Conservation (phyloP, 257 asterid genomes). For the Plantago ovata region DNA sequence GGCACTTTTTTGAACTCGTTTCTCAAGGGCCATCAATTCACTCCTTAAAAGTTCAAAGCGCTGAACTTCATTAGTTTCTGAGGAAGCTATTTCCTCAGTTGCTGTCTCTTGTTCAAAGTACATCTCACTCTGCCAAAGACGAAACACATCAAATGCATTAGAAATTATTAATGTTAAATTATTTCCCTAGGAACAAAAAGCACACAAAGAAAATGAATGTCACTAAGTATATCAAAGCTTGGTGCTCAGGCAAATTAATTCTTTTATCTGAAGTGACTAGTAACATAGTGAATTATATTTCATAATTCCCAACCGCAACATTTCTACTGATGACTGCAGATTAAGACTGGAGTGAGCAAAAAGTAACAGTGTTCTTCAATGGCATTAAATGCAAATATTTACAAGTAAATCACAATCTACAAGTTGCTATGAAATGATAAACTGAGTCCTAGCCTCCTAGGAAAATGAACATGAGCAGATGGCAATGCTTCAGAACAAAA, state of each 20-base stretch:
- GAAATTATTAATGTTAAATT: conserved; percentile 1
- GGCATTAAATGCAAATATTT: too few relatives aligned
- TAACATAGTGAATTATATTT: conserved; percentile 2
- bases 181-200: conserved; percentile 1
- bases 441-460: too few relatives aligned
- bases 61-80: conserved; percentile 63
- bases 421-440: too few relatives aligned
- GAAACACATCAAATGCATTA: conserved; percentile 9
- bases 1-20: conserved; percentile 80
- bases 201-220: conserved; percentile 12
- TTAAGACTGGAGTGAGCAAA: not conserved
- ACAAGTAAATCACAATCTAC: too few relatives aligned
- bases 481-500: too few relatives aligned
- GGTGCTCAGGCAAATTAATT: not conserved
- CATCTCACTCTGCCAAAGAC: conserved; percentile 42
- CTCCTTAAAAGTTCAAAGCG: conserved; percentile 73
- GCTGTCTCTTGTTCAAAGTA: conserved; percentile 36
- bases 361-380: not conserved
- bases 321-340: not conserved
- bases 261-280: conserved; percentile 11
- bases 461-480: too few relatives aligned
- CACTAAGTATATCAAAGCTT: not conserved
- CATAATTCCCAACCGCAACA: conserved; percentile 10
- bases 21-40: conserved; percentile 88
- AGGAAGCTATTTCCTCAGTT: conserved; percentile 33